A percentile compares a stretch with the other conserved stretches of the same genome.
Conservation (phyloP, 163 green algal species). For the Prototheca wickerhamii region DNA sequence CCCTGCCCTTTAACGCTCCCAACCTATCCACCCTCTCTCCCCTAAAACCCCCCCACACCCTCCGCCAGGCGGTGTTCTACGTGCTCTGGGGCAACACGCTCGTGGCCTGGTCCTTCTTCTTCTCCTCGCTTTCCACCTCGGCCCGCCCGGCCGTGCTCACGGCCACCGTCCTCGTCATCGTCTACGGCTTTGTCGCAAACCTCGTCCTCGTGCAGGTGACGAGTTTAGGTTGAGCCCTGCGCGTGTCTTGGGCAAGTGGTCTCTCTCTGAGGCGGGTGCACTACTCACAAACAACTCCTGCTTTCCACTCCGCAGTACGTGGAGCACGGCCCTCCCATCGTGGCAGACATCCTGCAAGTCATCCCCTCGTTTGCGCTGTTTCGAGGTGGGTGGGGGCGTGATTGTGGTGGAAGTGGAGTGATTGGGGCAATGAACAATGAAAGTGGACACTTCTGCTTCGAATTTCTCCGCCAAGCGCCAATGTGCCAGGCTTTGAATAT, state of each 20-base stretch:
- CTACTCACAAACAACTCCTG: background rate
- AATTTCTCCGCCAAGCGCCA: too few species aligned
- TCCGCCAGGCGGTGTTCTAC: slow-evolving; percentile 54
- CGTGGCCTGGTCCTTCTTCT: slow-evolving; percentile 62
- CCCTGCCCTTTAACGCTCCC: too few species aligned
- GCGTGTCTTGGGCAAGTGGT: too few species aligned
- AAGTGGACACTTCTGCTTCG: background rate
- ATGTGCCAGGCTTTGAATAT: too few species aligned
- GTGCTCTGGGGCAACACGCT: slow-evolving; percentile 68
- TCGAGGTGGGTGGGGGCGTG: slow-evolving; percentile 6
- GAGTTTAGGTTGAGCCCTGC: too few species aligned
- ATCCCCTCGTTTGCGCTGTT: slow-evolving; percentile 67
- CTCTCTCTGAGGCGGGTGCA: background rate
- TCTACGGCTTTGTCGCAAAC: slow-evolving; percentile 37
- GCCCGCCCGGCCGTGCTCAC: slow-evolving; percentile 39
- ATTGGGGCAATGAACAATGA: slow-evolving; percentile 2
- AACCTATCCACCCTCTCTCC: background rate
- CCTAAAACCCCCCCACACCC: background rate
- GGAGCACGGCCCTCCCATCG: slow-evolving; percentile 20
- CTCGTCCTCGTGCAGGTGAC: slow-evolving; percentile 33
- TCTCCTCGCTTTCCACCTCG: slow-evolving; percentile 53
- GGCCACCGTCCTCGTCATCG: slow-evolving; percentile 27
- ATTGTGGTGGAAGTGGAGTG: background rate
- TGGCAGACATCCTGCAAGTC: slow-evolving; percentile 47
- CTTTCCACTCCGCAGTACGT: slow-evolving; percentile 20